These are phyloP conservation scores for Apiotrichum sp. DNA, from an alignment of 1,284 basidiomycete genomes.

Conservation along the genomic window DNA sequence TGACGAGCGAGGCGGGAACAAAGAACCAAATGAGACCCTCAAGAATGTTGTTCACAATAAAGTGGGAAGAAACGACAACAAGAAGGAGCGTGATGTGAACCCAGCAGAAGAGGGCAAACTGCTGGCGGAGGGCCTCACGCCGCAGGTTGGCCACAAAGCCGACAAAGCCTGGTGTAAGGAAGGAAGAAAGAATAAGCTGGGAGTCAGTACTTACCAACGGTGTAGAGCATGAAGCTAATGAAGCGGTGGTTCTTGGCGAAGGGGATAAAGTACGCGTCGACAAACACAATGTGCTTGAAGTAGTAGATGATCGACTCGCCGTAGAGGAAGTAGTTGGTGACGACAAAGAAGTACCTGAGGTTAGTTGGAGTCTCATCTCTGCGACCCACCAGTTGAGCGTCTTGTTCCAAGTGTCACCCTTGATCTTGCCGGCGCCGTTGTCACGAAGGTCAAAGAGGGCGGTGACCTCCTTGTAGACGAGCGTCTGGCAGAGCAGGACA, in stretches of 20 bases:
- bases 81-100: slow-evolving; percentile 98
- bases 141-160: slow-evolving; percentile 95
- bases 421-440: slow-evolving; percentile 23
- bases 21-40: slow-evolving; percentile 99
- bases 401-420: slow-evolving; percentile 78
- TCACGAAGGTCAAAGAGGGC: slow-evolving; percentile 72
- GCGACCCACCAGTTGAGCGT: slow-evolving; percentile 71
- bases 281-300: slow-evolving; percentile 99
- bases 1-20: slow-evolving; percentile 92
- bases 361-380: neutral
- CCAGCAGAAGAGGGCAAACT: slow-evolving; percentile 99
- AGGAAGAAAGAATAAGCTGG: neutral
- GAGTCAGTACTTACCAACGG: slow-evolving; percentile 56
- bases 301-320: slow-evolving; percentile 99
- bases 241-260: slow-evolving; percentile 97
- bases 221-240: slow-evolving; percentile 94
- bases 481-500: slow-evolving; percentile 82
- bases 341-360: slow-evolving; percentile 86
- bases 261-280: slow-evolving; percentile 82
- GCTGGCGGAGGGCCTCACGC: slow-evolving; percentile 87
- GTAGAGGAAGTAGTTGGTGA: slow-evolving; percentile 96
- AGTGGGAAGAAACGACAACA: slow-evolving; percentile 95
- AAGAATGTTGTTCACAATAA: slow-evolving; percentile 98
- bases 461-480: slow-evolving; percentile 95
- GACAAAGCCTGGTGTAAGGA: slow-evolving; percentile 61